phyloP scores from a whole-genome alignment of 139 green algal species.

The Yamagishiella unicocca region DNA sequence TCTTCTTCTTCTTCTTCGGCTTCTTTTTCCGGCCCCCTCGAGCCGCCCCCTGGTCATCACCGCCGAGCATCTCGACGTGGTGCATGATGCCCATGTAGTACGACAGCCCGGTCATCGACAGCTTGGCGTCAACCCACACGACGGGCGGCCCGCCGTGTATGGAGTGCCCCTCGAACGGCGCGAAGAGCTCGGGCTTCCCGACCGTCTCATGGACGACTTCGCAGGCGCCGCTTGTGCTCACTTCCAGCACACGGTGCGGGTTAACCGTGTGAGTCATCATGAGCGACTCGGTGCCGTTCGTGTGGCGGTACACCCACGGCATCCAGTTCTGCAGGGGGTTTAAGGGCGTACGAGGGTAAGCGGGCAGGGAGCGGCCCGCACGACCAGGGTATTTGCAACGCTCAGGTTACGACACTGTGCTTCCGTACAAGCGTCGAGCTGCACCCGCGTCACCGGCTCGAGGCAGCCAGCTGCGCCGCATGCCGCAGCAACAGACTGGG shows the following conservation, averaged over 20 bases:
- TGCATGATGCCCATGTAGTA: constrained; percentile 68
- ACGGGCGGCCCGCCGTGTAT: constrained; percentile 60
- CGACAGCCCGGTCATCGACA: not conserved
- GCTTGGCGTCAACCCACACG: constrained; percentile 23
- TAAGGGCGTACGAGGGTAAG: too few species aligned
- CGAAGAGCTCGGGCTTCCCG: constrained; percentile 24
- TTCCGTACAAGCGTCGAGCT: too few species aligned
- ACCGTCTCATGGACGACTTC: constrained; percentile 13
- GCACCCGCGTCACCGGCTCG: too few species aligned
- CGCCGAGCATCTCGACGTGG: constrained; percentile 49
- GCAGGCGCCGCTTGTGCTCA: constrained; percentile 32
- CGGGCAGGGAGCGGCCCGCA: too few species aligned
- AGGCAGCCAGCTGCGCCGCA: too few species aligned
- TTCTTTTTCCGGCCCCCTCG: too few species aligned
- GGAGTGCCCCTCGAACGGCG: constrained; percentile 23
- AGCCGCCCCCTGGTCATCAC: too few species aligned
- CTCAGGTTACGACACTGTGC: too few species aligned
- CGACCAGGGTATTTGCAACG: too few species aligned
- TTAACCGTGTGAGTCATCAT: constrained; percentile 54
- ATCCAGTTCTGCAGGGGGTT: constrained; percentile 58
- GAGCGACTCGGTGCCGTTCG: constrained; percentile 31
- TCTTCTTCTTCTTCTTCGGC: not conserved
- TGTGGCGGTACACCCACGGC: constrained; percentile 52
- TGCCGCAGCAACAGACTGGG: too few species aligned
- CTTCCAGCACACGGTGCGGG: constrained; percentile 54